These are phyloP conservation scores for Raphanus sativus DNA, from an alignment of 345 rosid species.

Conservation along the genomic window DNA sequence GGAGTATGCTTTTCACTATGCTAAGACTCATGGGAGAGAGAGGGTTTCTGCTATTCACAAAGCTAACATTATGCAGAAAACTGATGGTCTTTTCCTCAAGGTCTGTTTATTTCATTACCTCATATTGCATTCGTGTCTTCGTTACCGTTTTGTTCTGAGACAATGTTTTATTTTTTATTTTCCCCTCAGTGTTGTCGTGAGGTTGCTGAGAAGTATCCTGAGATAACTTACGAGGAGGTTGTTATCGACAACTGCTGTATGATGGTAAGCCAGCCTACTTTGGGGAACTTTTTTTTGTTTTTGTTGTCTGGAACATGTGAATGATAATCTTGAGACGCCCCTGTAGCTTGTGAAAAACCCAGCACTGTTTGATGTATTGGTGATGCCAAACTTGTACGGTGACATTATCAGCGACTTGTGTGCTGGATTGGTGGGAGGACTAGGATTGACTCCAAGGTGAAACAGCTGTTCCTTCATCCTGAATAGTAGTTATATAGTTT, in stretches of 20 bases:
- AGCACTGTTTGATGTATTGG: slow-evolving; percentile 92
- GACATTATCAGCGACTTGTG: slow-evolving; percentile 98
- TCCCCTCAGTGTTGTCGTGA: slow-evolving; percentile 92
- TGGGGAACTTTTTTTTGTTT: neutral
- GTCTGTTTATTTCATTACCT: slow-evolving; percentile 31
- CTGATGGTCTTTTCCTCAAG: slow-evolving; percentile 98
- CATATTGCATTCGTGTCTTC: too few relatives aligned
- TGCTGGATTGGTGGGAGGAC: slow-evolving; percentile 93
- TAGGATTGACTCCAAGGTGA: slow-evolving; percentile 98
- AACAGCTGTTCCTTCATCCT: neutral
- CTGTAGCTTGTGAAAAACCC: slow-evolving; percentile 98
- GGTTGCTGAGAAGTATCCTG: slow-evolving; percentile 98
- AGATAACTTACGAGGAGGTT: slow-evolving; percentile 91
- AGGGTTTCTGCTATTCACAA: slow-evolving; percentile 97
- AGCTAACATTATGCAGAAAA: slow-evolving; percentile 99
- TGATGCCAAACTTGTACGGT: slow-evolving; percentile 99
- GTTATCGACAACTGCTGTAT: slow-evolving; percentile 99
- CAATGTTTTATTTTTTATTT: too few relatives aligned
- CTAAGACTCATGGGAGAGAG: slow-evolving; percentile 91
- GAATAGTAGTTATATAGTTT: neutral
- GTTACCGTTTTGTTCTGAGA: too few relatives aligned
- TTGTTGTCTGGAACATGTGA: neutral
- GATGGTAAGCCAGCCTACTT: slow-evolving; percentile 61
- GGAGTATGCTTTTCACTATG: slow-evolving; percentile 96
- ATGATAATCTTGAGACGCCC: slow-evolving; percentile 17